A percentile compares a stretch with the other conserved stretches of the same genome.
Evolutionary conservation across 1,139 yeast genomes (phyloP).

Genomic region (Debaryomycetaceae sp.): DNA sequence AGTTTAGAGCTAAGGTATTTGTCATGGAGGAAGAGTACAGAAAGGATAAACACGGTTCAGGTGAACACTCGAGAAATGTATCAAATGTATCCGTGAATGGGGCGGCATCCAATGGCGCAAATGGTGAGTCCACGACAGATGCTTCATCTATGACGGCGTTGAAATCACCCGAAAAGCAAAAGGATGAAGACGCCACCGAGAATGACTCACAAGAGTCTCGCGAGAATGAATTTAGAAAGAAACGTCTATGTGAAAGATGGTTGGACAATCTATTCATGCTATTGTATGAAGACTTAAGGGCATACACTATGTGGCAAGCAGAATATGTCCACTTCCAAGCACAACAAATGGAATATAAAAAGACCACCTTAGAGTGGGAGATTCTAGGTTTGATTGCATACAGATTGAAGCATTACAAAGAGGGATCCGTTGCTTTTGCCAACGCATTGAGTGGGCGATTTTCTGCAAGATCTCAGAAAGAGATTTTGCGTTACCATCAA

Average conservation of each 20-base stretch:
- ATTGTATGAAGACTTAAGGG: constrained; percentile 82
- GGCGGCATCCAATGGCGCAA: constrained; percentile 5
- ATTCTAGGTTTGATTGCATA: constrained; percentile 78
- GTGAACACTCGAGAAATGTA: constrained; percentile 14
- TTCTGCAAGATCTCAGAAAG: constrained; percentile 76
- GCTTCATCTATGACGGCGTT: constrained; percentile 35
- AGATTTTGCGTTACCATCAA: constrained; percentile 64
- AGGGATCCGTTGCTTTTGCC: constrained; percentile 80
- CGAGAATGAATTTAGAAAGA: constrained; percentile 54
- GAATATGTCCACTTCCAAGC: constrained; percentile 64
- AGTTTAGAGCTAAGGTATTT: constrained; percentile 77
- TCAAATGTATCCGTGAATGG: constrained; percentile 11
- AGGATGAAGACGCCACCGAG: constrained; percentile 8
- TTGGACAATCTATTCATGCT: constrained; percentile 83
- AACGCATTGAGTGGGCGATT: constrained; percentile 74
- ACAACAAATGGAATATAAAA: constrained; percentile 69
- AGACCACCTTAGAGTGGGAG: constrained; percentile 92
- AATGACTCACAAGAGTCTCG: constrained; percentile 12
- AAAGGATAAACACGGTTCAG: constrained; percentile 31
- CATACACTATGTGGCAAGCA: constrained; percentile 89
- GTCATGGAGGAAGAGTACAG: constrained; percentile 93
- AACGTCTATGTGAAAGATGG: constrained; percentile 93
- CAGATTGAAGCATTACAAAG: constrained; percentile 74
- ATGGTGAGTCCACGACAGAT: constrained; percentile 15
- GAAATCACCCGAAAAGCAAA: constrained; percentile 32